phyloP scores from a whole-genome alignment of 805 yeast species.

The Hagleromyces aurorensis region DNA sequence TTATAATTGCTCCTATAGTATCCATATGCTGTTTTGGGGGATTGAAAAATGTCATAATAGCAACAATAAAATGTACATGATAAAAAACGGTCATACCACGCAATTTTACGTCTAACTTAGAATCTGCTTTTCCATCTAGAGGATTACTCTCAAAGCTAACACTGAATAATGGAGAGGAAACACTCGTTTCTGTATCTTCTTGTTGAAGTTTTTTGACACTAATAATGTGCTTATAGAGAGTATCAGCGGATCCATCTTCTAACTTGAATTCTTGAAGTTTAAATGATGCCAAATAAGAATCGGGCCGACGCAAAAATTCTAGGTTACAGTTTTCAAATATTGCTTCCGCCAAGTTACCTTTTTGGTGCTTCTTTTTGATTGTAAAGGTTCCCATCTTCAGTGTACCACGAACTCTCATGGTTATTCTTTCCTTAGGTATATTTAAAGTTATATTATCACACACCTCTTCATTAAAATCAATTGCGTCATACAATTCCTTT shows the following conservation, averaged over 20 bases:
- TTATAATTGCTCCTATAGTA: slow-evolving; percentile 82
- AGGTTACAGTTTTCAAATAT: slow-evolving; percentile 76
- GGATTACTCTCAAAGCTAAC: slow-evolving; percentile 83
- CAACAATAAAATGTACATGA: slow-evolving; percentile 76
- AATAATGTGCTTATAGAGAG: slow-evolving; percentile 81
- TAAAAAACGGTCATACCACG: slow-evolving; percentile 86
- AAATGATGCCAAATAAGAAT: slow-evolving; percentile 64
- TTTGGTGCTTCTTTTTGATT: slow-evolving; percentile 34
- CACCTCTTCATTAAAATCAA: slow-evolving; percentile 74
- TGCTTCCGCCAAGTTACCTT: slow-evolving; percentile 58
- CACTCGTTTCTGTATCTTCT: slow-evolving; percentile 26
- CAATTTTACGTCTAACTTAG: slow-evolving; percentile 62
- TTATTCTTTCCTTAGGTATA: slow-evolving; percentile 65
- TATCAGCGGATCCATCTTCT: slow-evolving; percentile 74
- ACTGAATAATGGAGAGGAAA: slow-evolving; percentile 64
- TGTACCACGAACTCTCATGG: slow-evolving; percentile 57
- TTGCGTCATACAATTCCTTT: slow-evolving; percentile 84
- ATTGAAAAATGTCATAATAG: slow-evolving; percentile 64
- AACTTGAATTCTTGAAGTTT: slow-evolving; percentile 74
- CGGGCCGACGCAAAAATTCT: slow-evolving; percentile 67
- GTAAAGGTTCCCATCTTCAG: slow-evolving; percentile 73
- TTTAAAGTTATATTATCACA: slow-evolving; percentile 40
- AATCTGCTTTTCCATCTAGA: slow-evolving; percentile 74
- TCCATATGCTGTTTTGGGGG: slow-evolving; percentile 84
- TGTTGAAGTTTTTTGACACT: slow-evolving; percentile 62